Evolutionary conservation across 2,329 filamentous ascomycete species (phyloP).

Genomic region (Byssoonygena ceratinophila): DNA sequence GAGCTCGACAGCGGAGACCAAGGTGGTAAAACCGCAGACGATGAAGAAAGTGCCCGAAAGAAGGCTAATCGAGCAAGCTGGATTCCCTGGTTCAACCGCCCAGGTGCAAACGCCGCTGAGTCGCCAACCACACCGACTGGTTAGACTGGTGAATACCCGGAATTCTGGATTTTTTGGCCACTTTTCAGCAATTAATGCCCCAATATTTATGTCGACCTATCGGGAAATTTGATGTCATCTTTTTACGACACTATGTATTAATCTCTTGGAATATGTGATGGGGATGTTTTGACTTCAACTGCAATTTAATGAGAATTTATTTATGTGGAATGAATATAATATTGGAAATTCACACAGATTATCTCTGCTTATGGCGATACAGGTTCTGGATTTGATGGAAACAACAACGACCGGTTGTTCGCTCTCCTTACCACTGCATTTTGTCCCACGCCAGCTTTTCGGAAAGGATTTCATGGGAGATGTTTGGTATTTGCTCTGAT

Average conservation of each 20-base stretch:
- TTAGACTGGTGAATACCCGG: background rate
- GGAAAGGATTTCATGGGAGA: background rate
- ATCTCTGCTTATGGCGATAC: background rate
- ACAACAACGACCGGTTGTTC: background rate
- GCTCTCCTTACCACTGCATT: background rate
- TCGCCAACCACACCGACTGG: constrained; percentile 1
- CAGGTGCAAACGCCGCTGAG: constrained; percentile 15
- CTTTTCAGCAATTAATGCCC: background rate
- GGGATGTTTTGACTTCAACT: background rate
- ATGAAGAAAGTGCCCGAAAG: constrained; percentile 37
- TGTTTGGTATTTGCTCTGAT: constrained; percentile 5
- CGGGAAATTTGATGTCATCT: background rate
- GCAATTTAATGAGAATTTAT: background rate
- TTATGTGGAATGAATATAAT: constrained; percentile 3
- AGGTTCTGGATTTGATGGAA: background rate
- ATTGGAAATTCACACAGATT: background rate
- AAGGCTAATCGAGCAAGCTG: constrained; percentile 39
- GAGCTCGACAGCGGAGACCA: constrained; percentile 30
- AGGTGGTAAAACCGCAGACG: constrained; percentile 35
- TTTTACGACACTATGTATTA: constrained; percentile 11
- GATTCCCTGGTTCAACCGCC: constrained; percentile 39
- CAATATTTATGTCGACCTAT: constrained; percentile 7
- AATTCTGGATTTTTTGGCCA: background rate
- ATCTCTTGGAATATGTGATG: constrained; percentile 8
- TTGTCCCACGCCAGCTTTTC: background rate